Conservation (phyloP, 1,139 yeast species). For the Pichia sp. region DNA sequence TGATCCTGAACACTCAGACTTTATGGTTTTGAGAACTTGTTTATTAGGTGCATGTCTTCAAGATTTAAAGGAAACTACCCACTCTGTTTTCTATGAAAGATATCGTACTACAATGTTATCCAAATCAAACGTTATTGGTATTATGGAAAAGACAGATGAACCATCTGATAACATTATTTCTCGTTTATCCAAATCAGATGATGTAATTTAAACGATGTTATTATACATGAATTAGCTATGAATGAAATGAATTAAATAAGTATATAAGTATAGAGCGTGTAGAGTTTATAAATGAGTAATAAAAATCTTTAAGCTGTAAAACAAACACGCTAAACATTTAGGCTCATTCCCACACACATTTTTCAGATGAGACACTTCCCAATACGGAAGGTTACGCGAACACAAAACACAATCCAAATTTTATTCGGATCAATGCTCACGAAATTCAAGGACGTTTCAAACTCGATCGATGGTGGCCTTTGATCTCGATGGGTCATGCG, state of each 20-base stretch:
- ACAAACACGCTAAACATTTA: too few species aligned
- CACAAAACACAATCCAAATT: too few species aligned
- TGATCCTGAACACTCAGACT: conserved; percentile 91
- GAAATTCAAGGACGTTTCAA: too few species aligned
- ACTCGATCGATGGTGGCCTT: too few species aligned
- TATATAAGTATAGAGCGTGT: not conserved
- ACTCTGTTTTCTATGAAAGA: conserved; percentile 80
- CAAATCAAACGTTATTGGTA: conserved; percentile 13
- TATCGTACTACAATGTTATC: conserved; percentile 60
- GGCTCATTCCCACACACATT: too few species aligned
- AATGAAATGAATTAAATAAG: too few species aligned
- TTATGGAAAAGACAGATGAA: conserved; percentile 1
- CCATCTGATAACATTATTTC: not conserved
- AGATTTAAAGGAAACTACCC: conserved; percentile 90
- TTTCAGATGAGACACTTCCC: too few species aligned
- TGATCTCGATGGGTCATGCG: too few species aligned
- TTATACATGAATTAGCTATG: too few species aligned
- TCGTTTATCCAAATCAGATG: conserved; percentile 2
- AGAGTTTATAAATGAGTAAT: not conserved
- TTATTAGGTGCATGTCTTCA: conserved; percentile 92
- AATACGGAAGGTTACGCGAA: not conserved
- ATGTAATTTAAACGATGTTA: not conserved
- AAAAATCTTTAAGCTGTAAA: not conserved
- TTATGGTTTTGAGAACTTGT: conserved; percentile 85
- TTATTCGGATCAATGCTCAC: too few species aligned